Conservation (phyloP, 306 rosid genomes). For the Cicer pinnatifidum region DNA sequence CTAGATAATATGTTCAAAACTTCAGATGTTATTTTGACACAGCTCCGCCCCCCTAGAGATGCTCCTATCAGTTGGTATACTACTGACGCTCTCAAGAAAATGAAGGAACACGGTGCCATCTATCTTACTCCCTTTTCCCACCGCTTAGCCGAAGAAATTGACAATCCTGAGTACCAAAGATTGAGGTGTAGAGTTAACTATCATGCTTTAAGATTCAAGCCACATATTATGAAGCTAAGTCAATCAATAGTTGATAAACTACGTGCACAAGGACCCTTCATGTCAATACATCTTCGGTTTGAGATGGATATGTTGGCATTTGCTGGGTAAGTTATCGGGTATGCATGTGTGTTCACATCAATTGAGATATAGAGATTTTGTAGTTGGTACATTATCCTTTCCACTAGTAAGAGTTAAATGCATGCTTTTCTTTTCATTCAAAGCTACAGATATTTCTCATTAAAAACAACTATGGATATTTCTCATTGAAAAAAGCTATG, state of each 20-base stretch:
- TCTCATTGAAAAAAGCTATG: not conserved
- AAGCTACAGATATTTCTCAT: not conserved
- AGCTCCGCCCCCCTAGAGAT: constrained; percentile 94
- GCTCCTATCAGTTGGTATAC: constrained; percentile 92
- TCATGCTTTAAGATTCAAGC: constrained; percentile 94
- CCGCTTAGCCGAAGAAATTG: constrained; percentile 96
- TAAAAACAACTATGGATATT: not conserved
- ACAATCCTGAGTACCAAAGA: constrained; percentile 89
- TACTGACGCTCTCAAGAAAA: constrained; percentile 72
- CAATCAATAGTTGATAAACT: constrained; percentile 94
- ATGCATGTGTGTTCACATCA: constrained; percentile 26
- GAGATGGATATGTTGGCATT: constrained; percentile 99
- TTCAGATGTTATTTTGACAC: constrained; percentile 47
- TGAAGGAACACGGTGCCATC: constrained; percentile 91
- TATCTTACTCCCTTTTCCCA: constrained; percentile 98
- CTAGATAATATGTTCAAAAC: constrained; percentile 27
- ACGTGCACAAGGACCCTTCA: constrained; percentile 84
- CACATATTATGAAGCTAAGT: constrained; percentile 84
- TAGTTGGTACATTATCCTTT: constrained; percentile 11
- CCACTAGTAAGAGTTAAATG: constrained; percentile 20
- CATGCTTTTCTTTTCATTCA: not conserved
- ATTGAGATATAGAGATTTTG: constrained; percentile 21
- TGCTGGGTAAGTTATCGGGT: constrained; percentile 77
- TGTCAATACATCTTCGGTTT: constrained; percentile 97
- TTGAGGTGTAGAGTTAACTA: constrained; percentile 95